A percentile compares a stretch with the other conserved stretches of the same genome.
These are phyloP conservation scores for Apiospora arundinis DNA, from an alignment of 2,329 filamentous ascomycete genomes.

Conservation along the genomic window DNA sequence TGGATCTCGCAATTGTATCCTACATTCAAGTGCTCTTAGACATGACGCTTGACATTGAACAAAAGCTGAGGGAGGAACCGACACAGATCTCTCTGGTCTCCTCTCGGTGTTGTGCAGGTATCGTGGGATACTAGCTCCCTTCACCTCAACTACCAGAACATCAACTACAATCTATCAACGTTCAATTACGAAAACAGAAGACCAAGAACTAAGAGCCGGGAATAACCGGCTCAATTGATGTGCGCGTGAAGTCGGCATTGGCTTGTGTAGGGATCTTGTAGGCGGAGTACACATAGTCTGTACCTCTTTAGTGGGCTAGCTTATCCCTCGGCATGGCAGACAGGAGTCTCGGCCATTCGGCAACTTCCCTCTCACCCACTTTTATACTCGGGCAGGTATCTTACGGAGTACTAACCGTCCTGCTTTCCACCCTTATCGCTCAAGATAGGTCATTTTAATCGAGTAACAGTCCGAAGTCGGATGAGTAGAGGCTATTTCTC, in stretches of 20 bases:
- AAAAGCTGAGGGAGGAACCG: background rate
- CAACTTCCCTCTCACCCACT: constrained; percentile 4
- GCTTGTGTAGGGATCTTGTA: background rate
- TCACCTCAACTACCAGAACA: background rate
- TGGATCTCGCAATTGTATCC: background rate
- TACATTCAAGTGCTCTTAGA: too few relatives aligned
- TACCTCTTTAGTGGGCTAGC: background rate
- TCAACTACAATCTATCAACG: background rate
- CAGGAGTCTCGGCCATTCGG: constrained; percentile 13
- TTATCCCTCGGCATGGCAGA: constrained; percentile 9
- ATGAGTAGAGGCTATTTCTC: background rate
- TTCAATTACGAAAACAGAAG: background rate
- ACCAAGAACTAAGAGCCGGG: background rate
- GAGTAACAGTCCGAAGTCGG: constrained; percentile 14
- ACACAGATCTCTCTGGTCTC: background rate
- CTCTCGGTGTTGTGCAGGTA: background rate
- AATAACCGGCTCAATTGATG: background rate
- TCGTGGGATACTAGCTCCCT: background rate
- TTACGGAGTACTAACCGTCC: background rate
- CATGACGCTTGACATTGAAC: background rate
- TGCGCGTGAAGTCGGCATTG: background rate
- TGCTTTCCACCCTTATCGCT: background rate
- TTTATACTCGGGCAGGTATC: constrained; percentile 4
- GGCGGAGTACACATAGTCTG: background rate
- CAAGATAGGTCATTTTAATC: constrained; percentile 2